These are phyloP conservation scores for Malus asiatica DNA, from an alignment of 306 rosid genomes.

Conservation along the genomic window DNA sequence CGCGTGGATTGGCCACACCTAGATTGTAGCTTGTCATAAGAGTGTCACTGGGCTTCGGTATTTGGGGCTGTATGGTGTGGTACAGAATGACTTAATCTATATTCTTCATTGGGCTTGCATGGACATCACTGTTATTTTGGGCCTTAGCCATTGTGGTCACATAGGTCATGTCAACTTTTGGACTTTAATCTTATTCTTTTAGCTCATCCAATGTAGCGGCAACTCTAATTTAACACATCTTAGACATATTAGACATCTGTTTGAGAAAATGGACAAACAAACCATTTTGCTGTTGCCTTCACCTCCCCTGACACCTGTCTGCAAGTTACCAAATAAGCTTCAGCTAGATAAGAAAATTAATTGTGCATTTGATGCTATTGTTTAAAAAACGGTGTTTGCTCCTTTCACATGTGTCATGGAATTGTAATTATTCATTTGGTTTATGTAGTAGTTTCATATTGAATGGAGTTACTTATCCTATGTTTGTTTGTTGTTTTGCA, in stretches of 20 bases:
- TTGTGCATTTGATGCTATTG: neutral
- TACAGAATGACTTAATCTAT: neutral
- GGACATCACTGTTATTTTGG: neutral
- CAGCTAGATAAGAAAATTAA: neutral
- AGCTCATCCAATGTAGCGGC: neutral
- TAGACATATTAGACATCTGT: neutral
- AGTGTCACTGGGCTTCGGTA: neutral
- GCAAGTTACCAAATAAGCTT: neutral
- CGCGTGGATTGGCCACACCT: neutral
- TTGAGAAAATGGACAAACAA: neutral
- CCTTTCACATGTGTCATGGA: neutral
- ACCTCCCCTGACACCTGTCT: neutral
- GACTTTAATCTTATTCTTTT: neutral
- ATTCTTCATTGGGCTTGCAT: neutral
- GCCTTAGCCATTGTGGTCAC: neutral
- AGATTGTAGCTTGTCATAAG: neutral
- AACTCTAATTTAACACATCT: neutral
- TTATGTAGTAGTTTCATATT: neutral
- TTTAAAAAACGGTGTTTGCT: neutral
- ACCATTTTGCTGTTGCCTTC: neutral
- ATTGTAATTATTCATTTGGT: neutral
- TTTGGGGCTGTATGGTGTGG: neutral
- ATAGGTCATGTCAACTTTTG: neutral
- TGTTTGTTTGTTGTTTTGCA: constrained; percentile 23
- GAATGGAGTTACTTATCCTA: constrained; percentile 7